A percentile compares a stretch with the other conserved stretches of the same genome.
Conservation (phyloP, 164 flowering plant genomes). For the Stephania japonica region DNA sequence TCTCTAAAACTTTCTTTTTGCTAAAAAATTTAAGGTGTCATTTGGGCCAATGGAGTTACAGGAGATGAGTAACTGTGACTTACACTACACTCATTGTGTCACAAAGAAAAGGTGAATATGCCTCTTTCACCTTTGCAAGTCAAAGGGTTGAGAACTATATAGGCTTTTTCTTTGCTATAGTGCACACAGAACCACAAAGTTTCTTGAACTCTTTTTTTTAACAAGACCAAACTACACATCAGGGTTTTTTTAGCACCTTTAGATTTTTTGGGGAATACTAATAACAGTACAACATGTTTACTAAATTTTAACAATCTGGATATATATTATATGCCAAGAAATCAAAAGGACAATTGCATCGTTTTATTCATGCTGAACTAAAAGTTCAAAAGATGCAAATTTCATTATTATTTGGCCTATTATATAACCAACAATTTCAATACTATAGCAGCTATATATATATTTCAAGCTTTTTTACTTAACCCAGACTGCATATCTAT, state of each 20-base stretch:
- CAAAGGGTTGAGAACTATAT: background rate
- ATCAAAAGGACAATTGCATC: background rate
- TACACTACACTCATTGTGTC: background rate
- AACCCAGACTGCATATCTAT: slow-evolving; percentile 80
- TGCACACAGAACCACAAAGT: background rate
- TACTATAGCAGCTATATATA: background rate
- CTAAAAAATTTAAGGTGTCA: background rate
- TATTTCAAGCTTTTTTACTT: slow-evolving; percentile 27
- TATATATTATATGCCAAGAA: background rate
- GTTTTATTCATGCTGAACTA: background rate
- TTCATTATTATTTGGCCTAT: slow-evolving; percentile 2
- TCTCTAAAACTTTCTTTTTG: background rate
- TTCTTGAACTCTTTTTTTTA: background rate
- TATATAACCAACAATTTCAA: background rate
- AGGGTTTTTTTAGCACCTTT: background rate
- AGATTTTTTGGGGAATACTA: background rate
- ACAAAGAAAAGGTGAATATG: background rate
- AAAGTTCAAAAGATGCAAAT: background rate
- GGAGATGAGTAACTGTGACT: background rate
- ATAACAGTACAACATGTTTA: background rate
- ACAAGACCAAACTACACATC: background rate
- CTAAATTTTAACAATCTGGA: background rate
- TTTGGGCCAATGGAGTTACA: background rate
- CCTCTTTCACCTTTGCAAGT: background rate
- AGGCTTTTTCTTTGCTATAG: background rate